Conservation (phyloP, 495 filamentous ascomycete genomes). For the Aspergillus homomorphus region DNA sequence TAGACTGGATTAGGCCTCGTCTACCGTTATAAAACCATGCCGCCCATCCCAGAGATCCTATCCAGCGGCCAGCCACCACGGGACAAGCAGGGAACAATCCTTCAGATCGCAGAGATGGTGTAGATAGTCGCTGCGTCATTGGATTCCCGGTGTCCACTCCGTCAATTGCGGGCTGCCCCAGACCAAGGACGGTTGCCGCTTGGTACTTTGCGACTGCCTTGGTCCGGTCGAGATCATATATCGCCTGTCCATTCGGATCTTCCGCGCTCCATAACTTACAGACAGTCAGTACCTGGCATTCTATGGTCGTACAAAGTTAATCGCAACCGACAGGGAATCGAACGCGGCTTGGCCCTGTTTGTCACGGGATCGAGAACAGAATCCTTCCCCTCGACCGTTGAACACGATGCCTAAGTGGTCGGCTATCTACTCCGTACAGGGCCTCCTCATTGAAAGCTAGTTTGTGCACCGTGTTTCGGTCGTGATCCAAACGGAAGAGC, state of each 20-base stretch:
- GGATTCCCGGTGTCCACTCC: background rate
- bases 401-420: background rate
- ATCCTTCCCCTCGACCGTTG: background rate
- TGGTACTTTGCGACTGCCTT: background rate
- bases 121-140: background rate
- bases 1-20: background rate
- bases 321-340: background rate
- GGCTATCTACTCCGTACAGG: too few relatives aligned
- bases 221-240: background rate
- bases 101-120: background rate
- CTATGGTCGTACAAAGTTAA: background rate
- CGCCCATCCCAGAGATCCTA: background rate
- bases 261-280: background rate
- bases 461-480: background rate
- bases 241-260: background rate
- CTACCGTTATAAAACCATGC: background rate
- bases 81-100: background rate
- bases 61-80: background rate
- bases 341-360: background rate
- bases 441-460: background rate
- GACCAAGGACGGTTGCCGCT: background rate
- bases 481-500: background rate
- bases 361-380: background rate
- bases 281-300: background rate
- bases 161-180: background rate